Evolutionary conservation across 805 yeast genomes (phyloP), one percentile per base, ranked within the genome.

Genomic region (Candida ascalaphidarum): DNA sequence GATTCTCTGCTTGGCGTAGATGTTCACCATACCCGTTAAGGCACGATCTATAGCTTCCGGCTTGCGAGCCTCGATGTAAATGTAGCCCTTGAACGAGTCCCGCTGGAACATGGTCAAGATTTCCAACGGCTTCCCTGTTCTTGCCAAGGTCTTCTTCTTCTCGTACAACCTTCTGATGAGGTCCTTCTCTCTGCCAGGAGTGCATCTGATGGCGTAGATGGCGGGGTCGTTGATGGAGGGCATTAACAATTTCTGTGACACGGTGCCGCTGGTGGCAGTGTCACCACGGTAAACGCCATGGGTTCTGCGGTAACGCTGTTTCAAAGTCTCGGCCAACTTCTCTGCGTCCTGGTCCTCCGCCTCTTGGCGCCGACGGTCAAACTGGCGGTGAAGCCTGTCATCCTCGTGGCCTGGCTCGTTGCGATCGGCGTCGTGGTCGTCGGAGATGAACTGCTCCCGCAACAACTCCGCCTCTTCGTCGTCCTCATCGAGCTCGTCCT

Each of bases 191-290:
- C 81, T 76, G 27, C 97, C 96, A 19, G 83, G 85, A 46, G 94
- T 74, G 61, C 94, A 85, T 55, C 96, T 75, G 25, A 92, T 75
- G 48, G 95, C 97, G 82, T 95, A 92, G 44, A 92, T 84, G 30
- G 85, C 77, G 7, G 98, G 97, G 50, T 92, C 96, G 45, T 88
- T 85, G 33, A 92, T 95, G 18, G 96, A 85, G 9, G 98, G 98
- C 55, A 92, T 68, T 43, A 92, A 68, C 44, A 92, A 72, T 48
- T 95, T 79, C 54, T 92, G 98, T 5, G 97, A 92, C 9, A 89
- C 95, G 3, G 66, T 51, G 22, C 66, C 68, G 29, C 58, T 54
- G 17, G 66, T 53, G 25, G 80, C 72, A 19, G 86, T 84, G 30
- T 85, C 81, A 26, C 95, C 96, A 46, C 94, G 71, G 55, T 81